Base-by-base conservation (phyloP, 2,329 filamentous ascomycete species). In the Westerdykella sp. region DNA sequence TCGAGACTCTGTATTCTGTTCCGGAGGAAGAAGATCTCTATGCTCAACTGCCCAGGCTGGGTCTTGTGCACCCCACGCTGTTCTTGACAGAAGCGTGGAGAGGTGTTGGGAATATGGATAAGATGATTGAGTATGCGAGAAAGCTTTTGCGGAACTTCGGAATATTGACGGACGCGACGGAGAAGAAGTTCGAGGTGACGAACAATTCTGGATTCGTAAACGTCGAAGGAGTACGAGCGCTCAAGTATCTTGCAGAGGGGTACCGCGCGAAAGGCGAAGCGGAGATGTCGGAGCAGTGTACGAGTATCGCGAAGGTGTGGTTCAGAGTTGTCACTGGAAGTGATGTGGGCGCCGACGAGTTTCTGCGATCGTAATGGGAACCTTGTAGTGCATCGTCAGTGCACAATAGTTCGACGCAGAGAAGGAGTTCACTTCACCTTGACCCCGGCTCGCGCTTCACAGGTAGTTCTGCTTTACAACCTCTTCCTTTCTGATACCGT, bases 91-190 rank as follows among this genome's bases (percentile, higher is more conserved):
- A 59, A 35, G 53, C 53, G 0, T 59, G 53, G 53, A 41, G 54
- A 3, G 37, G 43, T 3, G 41, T 56, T 10, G 51, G 51, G 31
- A 56, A 54, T 36, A 34, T 42, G 3, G 55, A 55, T 12, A 55
- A 46, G 36, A 55, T 38, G 37, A 55, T 55, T 12, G 54, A 57
- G 34, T 53, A 41, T 31, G 50, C 53, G 15, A 30, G 32, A 10
- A 55, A 53, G 36, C 38, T 57, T 12, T 42, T 59, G 21, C 39
- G 50, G 12, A 51, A 57, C 28, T 57, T 59, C 38, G 56, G 56
- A 14, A 51, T 57, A 15, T 18, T 54, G 6, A 43, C 44, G 10
- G 23, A 2, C 3, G 39, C 44, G 3, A 40, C 53, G 10, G 42
- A 40, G 3, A 37, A 34, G 1, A 38, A 31, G 14, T 48, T 57